A percentile compares a stretch with the other conserved stretches of the same genome.
phyloP scores from a whole-genome alignment of 805 yeast species.

The Alloascoidea africana region DNA sequence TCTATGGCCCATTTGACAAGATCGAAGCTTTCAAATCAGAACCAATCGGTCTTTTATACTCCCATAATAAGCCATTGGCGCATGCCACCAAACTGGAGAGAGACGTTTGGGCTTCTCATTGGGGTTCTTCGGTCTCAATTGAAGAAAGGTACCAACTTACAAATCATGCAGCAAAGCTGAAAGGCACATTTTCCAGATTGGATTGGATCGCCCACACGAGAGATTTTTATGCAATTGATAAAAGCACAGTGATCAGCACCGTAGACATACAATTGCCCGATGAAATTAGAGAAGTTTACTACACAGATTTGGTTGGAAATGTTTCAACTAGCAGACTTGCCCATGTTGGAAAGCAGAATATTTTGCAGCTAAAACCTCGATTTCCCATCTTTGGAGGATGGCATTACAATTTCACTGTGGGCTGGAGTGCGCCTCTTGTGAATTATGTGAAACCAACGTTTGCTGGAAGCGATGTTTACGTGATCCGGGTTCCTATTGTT shows the following conservation, averaged over 20 bases:
- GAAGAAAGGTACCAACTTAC: conserved; percentile 78
- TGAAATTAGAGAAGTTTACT: conserved; percentile 52
- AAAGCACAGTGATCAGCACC: conserved; percentile 44
- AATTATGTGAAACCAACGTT: conserved; percentile 31
- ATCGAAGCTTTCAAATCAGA: conserved; percentile 29
- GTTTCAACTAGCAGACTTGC: conserved; percentile 56
- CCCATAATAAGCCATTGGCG: conserved; percentile 50
- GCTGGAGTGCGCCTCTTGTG: conserved; percentile 62
- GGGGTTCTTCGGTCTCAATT: conserved; percentile 55
- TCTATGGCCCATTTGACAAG: conserved; percentile 38
- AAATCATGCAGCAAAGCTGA: conserved; percentile 60
- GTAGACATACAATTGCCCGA: conserved; percentile 41
- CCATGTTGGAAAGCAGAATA: conserved; percentile 15
- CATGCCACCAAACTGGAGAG: conserved; percentile 47
- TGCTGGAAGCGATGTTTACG: conserved; percentile 29
- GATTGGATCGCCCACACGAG: conserved; percentile 34
- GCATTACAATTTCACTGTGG: conserved; percentile 89
- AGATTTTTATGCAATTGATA: conserved; percentile 23
- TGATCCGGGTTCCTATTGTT: conserved; percentile 55
- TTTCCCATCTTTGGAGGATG: conserved; percentile 95
- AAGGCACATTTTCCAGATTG: conserved; percentile 49
- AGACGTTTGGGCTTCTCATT: conserved; percentile 80
- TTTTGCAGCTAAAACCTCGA: conserved; percentile 61
- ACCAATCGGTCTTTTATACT: conserved; percentile 44
- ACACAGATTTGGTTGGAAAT: conserved; percentile 83